Evolutionary conservation across 2,329 filamentous ascomycete genomes (phyloP), one percentile per base, ranked within the genome.

Genomic region (Colletotrichum echinochloae): DNA sequence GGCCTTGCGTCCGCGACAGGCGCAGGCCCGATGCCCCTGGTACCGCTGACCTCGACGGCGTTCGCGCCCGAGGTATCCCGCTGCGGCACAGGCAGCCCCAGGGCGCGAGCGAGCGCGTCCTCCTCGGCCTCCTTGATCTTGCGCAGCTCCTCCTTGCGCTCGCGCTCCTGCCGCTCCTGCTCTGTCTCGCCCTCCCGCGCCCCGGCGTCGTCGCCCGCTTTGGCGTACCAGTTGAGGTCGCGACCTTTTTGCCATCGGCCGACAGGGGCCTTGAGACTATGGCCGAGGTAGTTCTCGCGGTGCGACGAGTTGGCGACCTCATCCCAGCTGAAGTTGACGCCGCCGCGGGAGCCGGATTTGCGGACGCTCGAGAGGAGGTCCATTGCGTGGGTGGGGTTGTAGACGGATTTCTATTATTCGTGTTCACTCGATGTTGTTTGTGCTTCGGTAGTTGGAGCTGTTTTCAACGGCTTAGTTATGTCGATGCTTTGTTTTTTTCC

Each of bases 241-340:
- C 90, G 90, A 9, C 92, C 91, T 78, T 95, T 91, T 77, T 96
- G 93, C 95, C 95, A 98, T 74, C 95, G 92, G 9, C 95, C 95
- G 4, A 97, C 94, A 0, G 95, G 94, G 0, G 95, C 95, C 86
- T 95, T 97, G 69, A 98, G 83, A 70, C 93, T 96, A 83, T 98
- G 95, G 62, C 95, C 95, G 9, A 98, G 91, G 80, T 90, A 91
- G 77, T 91, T 97, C 81, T 99, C 95, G 80, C 96, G 94, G 78
- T 97, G 95, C 28, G 88, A 84, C 60, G 94, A 97, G 74, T 86
- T 90, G 79, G 95, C 92, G 78, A 99, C 95, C 75, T 98, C 94
- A 74, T 95, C 93, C 96, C 96, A 98, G 83, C 91, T 95, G 85
- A 99, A 99, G 81, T 98, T 94, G 81, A 92, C 92, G 78, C 96